phyloP scores from a whole-genome alignment of 140 eudicot species.

The Anethum foeniculum region DNA sequence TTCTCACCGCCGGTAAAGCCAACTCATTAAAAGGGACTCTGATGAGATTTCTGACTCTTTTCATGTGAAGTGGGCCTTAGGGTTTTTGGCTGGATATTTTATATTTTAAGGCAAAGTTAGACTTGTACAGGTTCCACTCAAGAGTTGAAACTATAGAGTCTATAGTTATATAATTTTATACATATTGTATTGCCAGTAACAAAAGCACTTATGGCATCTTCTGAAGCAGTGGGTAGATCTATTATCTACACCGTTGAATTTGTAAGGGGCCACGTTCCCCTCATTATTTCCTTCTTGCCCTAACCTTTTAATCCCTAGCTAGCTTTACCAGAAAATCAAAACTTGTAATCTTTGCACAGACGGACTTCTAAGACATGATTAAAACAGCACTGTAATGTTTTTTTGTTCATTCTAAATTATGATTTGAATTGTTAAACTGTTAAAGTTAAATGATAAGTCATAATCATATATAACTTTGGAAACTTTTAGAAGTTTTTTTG shows the following conservation, averaged over 20 bases:
- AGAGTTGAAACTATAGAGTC: conserved; percentile 3
- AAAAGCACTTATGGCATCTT: conserved; percentile 27
- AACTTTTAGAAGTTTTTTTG: too few relatives aligned
- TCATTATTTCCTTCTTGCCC: conserved; percentile 6
- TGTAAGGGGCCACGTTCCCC: conserved; percentile 31
- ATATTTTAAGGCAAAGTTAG: conserved; percentile 23
- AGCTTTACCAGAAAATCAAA: neutral
- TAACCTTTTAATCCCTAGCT: neutral
- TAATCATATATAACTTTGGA: too few relatives aligned
- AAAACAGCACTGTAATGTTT: too few relatives aligned
- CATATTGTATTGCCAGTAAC: conserved; percentile 23
- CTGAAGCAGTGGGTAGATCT: conserved; percentile 36
- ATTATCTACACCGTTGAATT: conserved; percentile 28
- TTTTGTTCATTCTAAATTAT: too few relatives aligned
- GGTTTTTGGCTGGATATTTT: conserved; percentile 16
- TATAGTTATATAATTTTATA: conserved; percentile 4
- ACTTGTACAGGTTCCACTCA: conserved; percentile 19
- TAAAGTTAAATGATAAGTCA: too few relatives aligned
- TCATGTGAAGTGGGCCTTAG: conserved; percentile 50
- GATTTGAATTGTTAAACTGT: too few relatives aligned
- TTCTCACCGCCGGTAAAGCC: conserved; percentile 24
- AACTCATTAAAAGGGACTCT: conserved; percentile 12
- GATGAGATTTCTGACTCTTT: conserved; percentile 36
- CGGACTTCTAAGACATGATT: too few relatives aligned
- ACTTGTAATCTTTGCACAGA: too few relatives aligned